phyloP scores from a whole-genome alignment of 352 stramenopile species.

The Plasmopara muralis region DNA sequence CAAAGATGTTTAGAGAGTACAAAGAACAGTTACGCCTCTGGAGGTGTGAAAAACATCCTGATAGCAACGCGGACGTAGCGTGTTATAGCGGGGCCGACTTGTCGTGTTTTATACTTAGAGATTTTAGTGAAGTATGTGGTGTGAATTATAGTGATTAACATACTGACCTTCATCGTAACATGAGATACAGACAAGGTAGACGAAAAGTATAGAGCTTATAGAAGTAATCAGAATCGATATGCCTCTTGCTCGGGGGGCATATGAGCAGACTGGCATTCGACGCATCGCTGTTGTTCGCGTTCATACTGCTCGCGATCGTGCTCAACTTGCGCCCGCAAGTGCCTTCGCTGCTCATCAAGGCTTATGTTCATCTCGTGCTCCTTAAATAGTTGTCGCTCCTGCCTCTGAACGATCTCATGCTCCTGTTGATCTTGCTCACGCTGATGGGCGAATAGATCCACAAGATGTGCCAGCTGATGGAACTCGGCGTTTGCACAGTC shows the following conservation, averaged over 20 bases:
- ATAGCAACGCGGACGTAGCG: not conserved
- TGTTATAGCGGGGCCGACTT: not conserved
- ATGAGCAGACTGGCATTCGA: not conserved
- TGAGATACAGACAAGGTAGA: not conserved
- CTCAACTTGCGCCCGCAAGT: conserved; percentile 12
- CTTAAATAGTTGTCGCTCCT: conserved; percentile 5
- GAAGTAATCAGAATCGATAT: conserved; percentile 1
- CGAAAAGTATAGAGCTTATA: not conserved
- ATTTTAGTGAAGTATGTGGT: too few species aligned
- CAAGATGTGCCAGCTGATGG: conserved; percentile 26
- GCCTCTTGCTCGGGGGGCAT: not conserved
- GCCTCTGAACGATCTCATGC: conserved; percentile 7
- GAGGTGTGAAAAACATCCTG: not conserved
- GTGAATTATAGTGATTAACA: too few species aligned
- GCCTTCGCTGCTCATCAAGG: conserved; percentile 13
- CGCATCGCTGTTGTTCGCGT: conserved; percentile 11
- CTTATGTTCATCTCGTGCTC: conserved; percentile 21
- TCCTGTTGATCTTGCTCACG: conserved; percentile 13
- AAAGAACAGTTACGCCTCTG: not conserved
- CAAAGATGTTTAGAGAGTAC: not conserved
- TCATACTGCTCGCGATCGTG: conserved; percentile 15
- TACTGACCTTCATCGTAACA: not conserved
- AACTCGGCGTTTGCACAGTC: conserved; percentile 20
- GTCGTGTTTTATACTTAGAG: not conserved
- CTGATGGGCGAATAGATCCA: conserved; percentile 18